These are phyloP conservation scores for Zygosaccharomyces lentus DNA, from an alignment of 805 yeast species.

Conservation along the genomic window DNA sequence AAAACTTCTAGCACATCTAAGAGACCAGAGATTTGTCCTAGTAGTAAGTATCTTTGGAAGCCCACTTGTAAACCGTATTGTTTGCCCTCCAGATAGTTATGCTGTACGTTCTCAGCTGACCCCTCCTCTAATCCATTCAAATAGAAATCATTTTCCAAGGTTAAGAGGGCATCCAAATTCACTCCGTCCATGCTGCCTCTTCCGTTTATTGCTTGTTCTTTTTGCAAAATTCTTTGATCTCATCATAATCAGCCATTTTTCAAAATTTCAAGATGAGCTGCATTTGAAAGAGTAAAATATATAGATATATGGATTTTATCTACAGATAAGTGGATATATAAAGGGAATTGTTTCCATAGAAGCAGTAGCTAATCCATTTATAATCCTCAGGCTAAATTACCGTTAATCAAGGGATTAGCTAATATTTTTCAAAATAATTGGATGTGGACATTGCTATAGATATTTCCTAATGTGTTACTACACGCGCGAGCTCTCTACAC, in stretches of 20 bases:
- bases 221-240: background rate
- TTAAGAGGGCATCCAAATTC: constrained; percentile 52
- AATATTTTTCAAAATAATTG: too few relatives aligned
- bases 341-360: too few relatives aligned
- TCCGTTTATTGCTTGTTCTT: background rate
- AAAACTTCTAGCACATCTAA: constrained; percentile 39
- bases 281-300: too few relatives aligned
- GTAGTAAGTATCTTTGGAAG: constrained; percentile 59
- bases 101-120: constrained; percentile 49
- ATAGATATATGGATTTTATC: too few relatives aligned
- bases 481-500: background rate
- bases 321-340: too few relatives aligned
- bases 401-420: too few relatives aligned
- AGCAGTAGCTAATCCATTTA: too few relatives aligned
- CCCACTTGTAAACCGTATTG: constrained; percentile 81
- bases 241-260: background rate
- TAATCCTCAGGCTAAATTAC: too few relatives aligned
- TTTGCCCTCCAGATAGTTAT: constrained; percentile 71
- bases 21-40: constrained; percentile 65
- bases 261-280: background rate
- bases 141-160: constrained; percentile 57
- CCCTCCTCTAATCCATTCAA: constrained; percentile 73
- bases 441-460: background rate
- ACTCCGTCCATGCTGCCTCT: constrained; percentile 2
- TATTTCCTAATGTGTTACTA: background rate